Percentiles rank a stretch among this genome's conserved stretches.
These are phyloP conservation scores for Rhodotorula toruloides DNA, from an alignment of 768 basidiomycete species.

Conservation along the genomic window DNA sequence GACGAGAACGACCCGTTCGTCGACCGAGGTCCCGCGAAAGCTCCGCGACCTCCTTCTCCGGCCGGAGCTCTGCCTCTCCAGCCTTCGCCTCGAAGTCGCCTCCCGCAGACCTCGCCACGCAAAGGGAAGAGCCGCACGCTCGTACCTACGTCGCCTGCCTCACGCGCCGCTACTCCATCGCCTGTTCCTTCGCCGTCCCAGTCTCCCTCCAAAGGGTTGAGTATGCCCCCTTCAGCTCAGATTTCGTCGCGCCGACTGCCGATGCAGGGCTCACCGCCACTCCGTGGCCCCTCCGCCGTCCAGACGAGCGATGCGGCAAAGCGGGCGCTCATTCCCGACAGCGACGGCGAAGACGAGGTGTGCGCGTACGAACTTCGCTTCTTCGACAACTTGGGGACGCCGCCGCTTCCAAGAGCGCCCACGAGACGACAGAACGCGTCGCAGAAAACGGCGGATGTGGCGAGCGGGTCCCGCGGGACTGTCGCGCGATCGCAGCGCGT, in stretches of 20 bases:
- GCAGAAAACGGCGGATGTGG: slow-evolving; percentile 2
- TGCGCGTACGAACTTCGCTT: neutral
- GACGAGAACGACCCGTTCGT: slow-evolving; percentile 4
- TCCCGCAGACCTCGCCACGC: too few relatives aligned
- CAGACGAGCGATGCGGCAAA: too few relatives aligned
- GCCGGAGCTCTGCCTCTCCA: slow-evolving; percentile 1
- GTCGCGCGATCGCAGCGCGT: neutral
- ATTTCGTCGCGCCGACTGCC: too few relatives aligned
- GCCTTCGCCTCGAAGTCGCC: too few relatives aligned
- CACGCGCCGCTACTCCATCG: neutral
- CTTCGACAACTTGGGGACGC: neutral
- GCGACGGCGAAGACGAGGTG: neutral
- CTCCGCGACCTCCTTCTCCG: neutral
- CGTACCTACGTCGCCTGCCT: neutral
- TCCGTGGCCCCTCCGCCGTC: too few relatives aligned
- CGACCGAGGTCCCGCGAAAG: neutral
- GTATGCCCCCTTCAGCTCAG: slow-evolving; percentile 30
- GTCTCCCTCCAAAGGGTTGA: neutral
- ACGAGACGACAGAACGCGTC: neutral
- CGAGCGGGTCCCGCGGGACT: neutral
- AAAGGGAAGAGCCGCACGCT: neutral
- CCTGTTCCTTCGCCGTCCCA: neutral
- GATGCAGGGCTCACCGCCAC: too few relatives aligned
- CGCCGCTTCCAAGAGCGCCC: neutral
- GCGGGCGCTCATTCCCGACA: neutral